Percentiles rank a stretch among this genome's conserved stretches.
These are phyloP conservation scores for Zasmidium cellare DNA, from an alignment of 2,329 filamentous ascomycete species.

Conservation along the genomic window DNA sequence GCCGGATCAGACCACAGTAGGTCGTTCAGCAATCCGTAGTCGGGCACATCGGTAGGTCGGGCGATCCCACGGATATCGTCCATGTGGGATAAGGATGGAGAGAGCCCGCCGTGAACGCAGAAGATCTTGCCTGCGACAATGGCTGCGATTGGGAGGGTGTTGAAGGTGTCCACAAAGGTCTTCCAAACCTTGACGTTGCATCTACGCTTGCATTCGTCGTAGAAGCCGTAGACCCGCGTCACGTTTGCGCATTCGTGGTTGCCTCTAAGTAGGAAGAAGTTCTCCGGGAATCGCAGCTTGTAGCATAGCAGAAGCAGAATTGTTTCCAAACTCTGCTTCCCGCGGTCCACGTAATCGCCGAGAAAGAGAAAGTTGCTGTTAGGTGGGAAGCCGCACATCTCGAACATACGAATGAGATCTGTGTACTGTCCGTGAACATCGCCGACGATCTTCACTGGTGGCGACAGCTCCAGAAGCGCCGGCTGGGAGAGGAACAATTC, in stretches of 20 bases:
- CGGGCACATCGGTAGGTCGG: slow-evolving; percentile 92
- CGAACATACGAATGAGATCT: slow-evolving; percentile 93
- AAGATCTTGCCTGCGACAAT: slow-evolving; percentile 98
- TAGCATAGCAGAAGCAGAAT: slow-evolving; percentile 92
- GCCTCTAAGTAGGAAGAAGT: slow-evolving; percentile 91
- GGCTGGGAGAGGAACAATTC: slow-evolving; percentile 91
- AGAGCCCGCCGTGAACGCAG: slow-evolving; percentile 92
- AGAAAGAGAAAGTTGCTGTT: slow-evolving; percentile 90
- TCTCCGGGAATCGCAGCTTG: slow-evolving; percentile 95
- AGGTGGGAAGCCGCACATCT: slow-evolving; percentile 97
- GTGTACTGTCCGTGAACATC: slow-evolving; percentile 97
- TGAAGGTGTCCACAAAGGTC: slow-evolving; percentile 95
- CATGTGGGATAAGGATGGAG: slow-evolving; percentile 91
- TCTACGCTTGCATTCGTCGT: slow-evolving; percentile 94
- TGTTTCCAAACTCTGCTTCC: slow-evolving; percentile 93
- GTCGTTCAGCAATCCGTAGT: slow-evolving; percentile 94
- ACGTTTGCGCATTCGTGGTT: slow-evolving; percentile 98
- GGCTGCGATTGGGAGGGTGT: slow-evolving; percentile 90
- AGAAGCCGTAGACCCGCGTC: slow-evolving; percentile 93
- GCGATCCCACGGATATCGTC: slow-evolving; percentile 97
- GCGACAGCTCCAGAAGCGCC: slow-evolving; percentile 84
- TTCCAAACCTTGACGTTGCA: slow-evolving; percentile 99
- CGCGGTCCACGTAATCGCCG: slow-evolving; percentile 93
- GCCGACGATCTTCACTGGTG: slow-evolving; percentile 96
- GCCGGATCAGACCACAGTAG: slow-evolving; percentile 96